These are phyloP conservation scores for Albugo candida DNA, from an alignment of 352 stramenopile species.

Conservation along the genomic window DNA sequence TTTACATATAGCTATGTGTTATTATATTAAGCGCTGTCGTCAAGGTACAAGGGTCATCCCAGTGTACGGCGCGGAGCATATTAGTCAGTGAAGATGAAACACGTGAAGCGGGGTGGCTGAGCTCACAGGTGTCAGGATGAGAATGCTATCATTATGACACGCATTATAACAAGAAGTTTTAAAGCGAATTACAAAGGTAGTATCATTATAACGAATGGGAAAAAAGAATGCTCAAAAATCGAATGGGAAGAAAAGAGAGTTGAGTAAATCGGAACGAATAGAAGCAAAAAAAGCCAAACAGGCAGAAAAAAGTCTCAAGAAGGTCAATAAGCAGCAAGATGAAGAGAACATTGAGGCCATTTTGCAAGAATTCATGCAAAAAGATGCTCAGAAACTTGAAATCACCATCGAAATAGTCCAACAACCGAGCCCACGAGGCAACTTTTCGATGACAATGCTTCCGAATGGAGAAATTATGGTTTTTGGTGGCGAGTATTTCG, in stretches of 20 bases:
- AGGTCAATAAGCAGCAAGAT: slow-evolving; percentile 51
- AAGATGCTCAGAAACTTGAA: slow-evolving; percentile 46
- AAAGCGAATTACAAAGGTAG: too few species aligned
- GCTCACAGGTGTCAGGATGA: too few species aligned
- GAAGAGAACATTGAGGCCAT: slow-evolving; percentile 73
- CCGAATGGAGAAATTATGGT: slow-evolving; percentile 58
- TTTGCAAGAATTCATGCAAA: slow-evolving; percentile 58
- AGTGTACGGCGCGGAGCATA: too few species aligned
- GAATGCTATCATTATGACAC: too few species aligned
- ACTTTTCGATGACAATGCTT: slow-evolving; percentile 63
- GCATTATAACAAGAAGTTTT: too few species aligned
- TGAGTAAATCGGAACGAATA: slow-evolving; percentile 47
- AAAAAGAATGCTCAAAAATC: slow-evolving; percentile 32
- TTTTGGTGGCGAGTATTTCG: slow-evolving; percentile 96
- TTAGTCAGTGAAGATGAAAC: too few species aligned
- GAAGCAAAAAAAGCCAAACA: slow-evolving; percentile 76
- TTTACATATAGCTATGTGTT: too few species aligned
- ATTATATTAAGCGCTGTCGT: too few species aligned
- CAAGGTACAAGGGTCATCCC: too few species aligned
- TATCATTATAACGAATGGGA: slow-evolving; percentile 15
- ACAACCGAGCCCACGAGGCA: slow-evolving; percentile 48
- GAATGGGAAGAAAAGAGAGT: slow-evolving; percentile 30
- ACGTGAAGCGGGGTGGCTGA: too few species aligned
- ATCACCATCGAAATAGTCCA: slow-evolving; percentile 25
- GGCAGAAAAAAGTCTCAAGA: slow-evolving; percentile 45